A percentile compares a stretch with the other conserved stretches of the same genome.
phyloP scores from a whole-genome alignment of 2,329 filamentous ascomycete genomes.

The Colletotrichum sublineola region DNA sequence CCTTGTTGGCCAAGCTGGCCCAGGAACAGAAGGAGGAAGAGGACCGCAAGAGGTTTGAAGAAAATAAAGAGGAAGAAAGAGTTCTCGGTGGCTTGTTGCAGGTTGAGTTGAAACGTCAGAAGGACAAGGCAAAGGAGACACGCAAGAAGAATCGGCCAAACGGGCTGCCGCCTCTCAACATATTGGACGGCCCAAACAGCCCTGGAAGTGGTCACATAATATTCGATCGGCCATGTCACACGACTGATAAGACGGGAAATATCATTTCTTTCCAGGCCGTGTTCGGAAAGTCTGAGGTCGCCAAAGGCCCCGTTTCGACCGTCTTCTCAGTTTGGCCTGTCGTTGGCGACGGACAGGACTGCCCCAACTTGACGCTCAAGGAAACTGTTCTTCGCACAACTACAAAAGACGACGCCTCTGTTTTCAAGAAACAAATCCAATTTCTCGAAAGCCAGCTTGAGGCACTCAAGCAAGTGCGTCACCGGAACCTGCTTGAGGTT shows the following conservation, averaged over 20 bases:
- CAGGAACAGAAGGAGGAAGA: constrained; percentile 67
- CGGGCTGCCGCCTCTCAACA: constrained; percentile 53
- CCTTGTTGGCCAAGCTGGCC: constrained; percentile 73
- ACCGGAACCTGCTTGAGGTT: constrained; percentile 82
- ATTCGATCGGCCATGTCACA: constrained; percentile 76
- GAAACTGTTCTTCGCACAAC: constrained; percentile 72
- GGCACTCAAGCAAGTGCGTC: constrained; percentile 78
- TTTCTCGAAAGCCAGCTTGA: constrained; percentile 83
- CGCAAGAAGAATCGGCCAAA: constrained; percentile 71
- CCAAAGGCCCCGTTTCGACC: constrained; percentile 74
- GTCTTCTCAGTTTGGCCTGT: constrained; percentile 81
- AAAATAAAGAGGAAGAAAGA: constrained; percentile 76
- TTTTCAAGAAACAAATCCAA: constrained; percentile 82
- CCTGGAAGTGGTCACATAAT: constrained; percentile 59
- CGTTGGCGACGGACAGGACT: constrained; percentile 65
- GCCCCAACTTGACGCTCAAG: constrained; percentile 80
- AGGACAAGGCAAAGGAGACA: constrained; percentile 73
- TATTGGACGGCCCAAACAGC: constrained; percentile 50
- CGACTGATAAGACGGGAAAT: constrained; percentile 74
- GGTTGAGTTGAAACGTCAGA: constrained; percentile 77
- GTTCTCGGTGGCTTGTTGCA: constrained; percentile 78
- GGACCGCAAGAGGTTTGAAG: constrained; percentile 66
- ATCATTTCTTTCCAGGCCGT: constrained; percentile 78
- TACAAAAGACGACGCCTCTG: constrained; percentile 70
- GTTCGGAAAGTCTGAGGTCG: constrained; percentile 75